Base-by-base conservation (phyloP, 345 rosid genomes). In the Boechera divaricarpa region DNA sequence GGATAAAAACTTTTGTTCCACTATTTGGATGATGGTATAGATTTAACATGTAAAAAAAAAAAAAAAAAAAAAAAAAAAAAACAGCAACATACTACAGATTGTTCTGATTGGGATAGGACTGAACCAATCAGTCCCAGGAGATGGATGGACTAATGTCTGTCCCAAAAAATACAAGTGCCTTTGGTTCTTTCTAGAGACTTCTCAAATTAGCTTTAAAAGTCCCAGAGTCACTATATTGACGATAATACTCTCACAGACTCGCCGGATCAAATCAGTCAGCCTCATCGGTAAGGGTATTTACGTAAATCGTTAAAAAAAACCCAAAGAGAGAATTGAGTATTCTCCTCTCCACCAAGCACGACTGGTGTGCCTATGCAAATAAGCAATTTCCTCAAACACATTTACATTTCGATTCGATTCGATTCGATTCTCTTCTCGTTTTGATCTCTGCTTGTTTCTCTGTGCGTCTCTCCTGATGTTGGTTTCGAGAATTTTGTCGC, bases 401-500 rank as follows among this genome's bases (percentile, higher is more conserved):
- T 1, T 86, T 44, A 73, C 81, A 44, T 52, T 7, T 66, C 36
- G 63, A 21, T 21, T 21, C 24, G 24, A 21, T 21, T 21, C 24
- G 24, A 36, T 77, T 79, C 85, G 12, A 13, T 39, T 68, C 7
- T 4, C 0, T n/a, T 48, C 76, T 13, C 76, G 70, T 69, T 81
- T 75, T 75, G 81, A 44, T 61, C 83, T 76, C 78, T 87, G 90
- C 49, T 81, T 89, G 69, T 78, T 76, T 31, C 76, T 90, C 42
- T 83, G 87, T 58, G 86, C 83, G 67, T 47, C 16, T 4, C 10
- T 8, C 29, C 24, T 68, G 48, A 88, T 89, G 92, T 72, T 85
- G 80, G 77, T 82, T 62, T 81, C 86, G 7, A 85, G 89, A 84
- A 79, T 85, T 33, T 70, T 91, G 47, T 85, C 87, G 47, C 87